A percentile compares a stretch with the other conserved stretches of the same genome.
Conservation (phyloP, 345 rosid genomes). For the Brassica cretica region DNA sequence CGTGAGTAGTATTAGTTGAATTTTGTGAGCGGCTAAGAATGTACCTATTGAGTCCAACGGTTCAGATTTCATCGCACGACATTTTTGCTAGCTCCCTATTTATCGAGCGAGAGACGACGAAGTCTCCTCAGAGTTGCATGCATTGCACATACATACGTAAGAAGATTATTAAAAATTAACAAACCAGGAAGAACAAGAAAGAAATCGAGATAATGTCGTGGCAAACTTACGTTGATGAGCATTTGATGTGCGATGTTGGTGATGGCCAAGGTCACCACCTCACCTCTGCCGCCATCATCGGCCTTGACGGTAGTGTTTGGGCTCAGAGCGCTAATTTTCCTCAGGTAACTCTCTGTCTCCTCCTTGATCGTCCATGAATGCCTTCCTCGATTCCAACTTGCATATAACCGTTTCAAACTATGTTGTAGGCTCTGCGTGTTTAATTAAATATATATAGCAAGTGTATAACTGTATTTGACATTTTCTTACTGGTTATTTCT, state of each 20-base stretch:
- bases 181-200: not conserved
- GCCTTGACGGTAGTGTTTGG: constrained; percentile 87
- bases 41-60: constrained; percentile 19
- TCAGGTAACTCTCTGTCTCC: constrained; percentile 40
- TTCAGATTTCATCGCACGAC: constrained; percentile 13
- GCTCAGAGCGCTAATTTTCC: constrained; percentile 83
- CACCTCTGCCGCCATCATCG: constrained; percentile 72
- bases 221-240: constrained; percentile 89
- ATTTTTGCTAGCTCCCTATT: constrained; percentile 30
- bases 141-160: constrained; percentile 5
- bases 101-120: constrained; percentile 33
- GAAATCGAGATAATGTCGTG: constrained; percentile 60
- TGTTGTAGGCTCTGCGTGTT: not conserved
- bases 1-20: constrained; percentile 14
- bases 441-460: too few species aligned
- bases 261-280: constrained; percentile 80
- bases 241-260: constrained; percentile 79
- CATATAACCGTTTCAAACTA: not conserved
- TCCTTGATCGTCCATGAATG: not conserved
- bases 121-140: constrained; percentile 15
- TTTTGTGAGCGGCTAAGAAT: constrained; percentile 25
- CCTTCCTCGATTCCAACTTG: not conserved
- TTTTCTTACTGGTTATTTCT: too few species aligned
- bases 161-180: not conserved
- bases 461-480: too few species aligned